Base-by-base conservation (phyloP, 2,329 filamentous ascomycete genomes). In the Aspergillus hiratsukae region DNA sequence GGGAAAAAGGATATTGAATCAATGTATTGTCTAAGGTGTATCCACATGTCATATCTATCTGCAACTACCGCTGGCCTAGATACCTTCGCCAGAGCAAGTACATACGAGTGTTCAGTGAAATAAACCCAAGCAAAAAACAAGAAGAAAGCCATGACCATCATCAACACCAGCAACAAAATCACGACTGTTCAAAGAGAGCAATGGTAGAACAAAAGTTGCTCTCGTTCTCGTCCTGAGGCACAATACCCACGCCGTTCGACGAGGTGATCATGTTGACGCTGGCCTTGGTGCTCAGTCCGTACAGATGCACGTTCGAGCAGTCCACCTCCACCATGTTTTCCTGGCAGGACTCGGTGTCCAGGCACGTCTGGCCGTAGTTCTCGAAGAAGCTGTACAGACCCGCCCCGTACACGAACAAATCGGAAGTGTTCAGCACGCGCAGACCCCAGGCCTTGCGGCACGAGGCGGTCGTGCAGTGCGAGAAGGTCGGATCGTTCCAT, bases 381-480 rank as follows among this genome's bases (percentile, higher is more conserved):
- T 93, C 83, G 68, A 91, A 93, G 82, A 93, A 93, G 62, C 82
- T 87, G 80, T 93, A 93, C 57, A 92, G 76, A 27, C 89, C 89
- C 4, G 83, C 87, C 48, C 89, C 89, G 67, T 87, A 90, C 66
- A 91, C 75, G 68, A 82, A 84, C 19, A 91, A 71, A 59, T 90
- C 82, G 9, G 78, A 80, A 2, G 87, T 90, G 72, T 87, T 81
- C 54, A 84, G 75, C 43, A 91, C 79, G 25, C 89, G 87, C 48
- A 94, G 78, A 65, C 89, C 90, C 87, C 87, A 91, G 1, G 90
- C 83, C 69, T 91, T 90, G 59, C 84, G 84, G 72, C 89, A 92
- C 17, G 66, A 69, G 9, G 75, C 71, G 21, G 73, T 78, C 21
- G 75, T 78, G 72, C 87, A 90, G 49, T 77, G 76, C 2, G 76